Percentiles rank a stretch among this genome's conserved stretches.
These are phyloP conservation scores for Dipteronia dyeriana DNA, from an alignment of 345 rosid species.

Conservation along the genomic window DNA sequence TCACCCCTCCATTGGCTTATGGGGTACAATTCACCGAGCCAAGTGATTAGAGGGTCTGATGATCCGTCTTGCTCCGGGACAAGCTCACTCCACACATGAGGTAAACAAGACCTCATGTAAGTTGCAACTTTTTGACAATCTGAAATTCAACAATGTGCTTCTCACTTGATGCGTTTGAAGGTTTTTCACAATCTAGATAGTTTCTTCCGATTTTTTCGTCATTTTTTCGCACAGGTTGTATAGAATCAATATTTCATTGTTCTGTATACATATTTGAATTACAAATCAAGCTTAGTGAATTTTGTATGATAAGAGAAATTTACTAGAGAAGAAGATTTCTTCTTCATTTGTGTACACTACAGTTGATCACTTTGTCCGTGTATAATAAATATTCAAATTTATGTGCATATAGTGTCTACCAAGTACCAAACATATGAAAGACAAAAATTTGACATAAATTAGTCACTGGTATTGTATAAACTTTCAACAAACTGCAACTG, in stretches of 20 bases:
- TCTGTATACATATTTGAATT: constrained; percentile 13
- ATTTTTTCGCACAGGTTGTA: constrained; percentile 6
- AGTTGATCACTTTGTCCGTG: neutral
- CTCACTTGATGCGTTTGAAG: neutral
- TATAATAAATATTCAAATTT: neutral
- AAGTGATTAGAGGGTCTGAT: constrained; percentile 41
- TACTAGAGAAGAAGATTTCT: neutral
- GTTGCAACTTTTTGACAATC: too few species aligned
- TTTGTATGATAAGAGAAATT: constrained; percentile 1
- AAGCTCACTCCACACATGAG: constrained; percentile 5
- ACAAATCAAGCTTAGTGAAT: constrained; percentile 1
- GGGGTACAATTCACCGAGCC: constrained; percentile 83
- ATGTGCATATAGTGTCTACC: neutral
- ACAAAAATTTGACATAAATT: neutral
- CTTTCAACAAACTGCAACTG: neutral
- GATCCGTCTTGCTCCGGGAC: constrained; percentile 19
- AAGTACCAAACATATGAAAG: neutral
- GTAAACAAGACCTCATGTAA: neutral
- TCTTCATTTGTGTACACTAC: constrained; percentile 16
- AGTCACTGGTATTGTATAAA: neutral
- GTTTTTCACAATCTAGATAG: neutral
- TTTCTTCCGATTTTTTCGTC: neutral
- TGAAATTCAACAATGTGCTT: neutral
- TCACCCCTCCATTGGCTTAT: constrained; percentile 80
- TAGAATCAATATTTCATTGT: constrained; percentile 12